These are phyloP conservation scores for Colletotrichum plurivorum DNA, from an alignment of 2,329 filamentous ascomycete species.

Conservation along the genomic window DNA sequence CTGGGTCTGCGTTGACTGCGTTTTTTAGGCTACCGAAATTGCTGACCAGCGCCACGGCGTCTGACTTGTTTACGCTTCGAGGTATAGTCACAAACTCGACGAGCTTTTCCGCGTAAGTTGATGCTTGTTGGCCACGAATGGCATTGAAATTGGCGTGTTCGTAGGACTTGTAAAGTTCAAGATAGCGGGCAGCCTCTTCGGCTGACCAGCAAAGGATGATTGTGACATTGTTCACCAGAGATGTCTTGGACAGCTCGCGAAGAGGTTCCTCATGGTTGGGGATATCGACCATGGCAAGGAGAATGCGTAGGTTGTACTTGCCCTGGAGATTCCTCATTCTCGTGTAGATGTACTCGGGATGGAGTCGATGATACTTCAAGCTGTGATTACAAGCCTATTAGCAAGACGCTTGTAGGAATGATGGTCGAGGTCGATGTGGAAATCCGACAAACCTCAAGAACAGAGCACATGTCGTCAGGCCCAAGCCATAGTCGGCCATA, in stretches of 20 bases:
- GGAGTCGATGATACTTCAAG: slow-evolving; percentile 96
- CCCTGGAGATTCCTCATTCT: slow-evolving; percentile 88
- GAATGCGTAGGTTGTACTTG: slow-evolving; percentile 87
- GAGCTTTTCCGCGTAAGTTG: slow-evolving; percentile 86
- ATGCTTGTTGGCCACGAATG: slow-evolving; percentile 88
- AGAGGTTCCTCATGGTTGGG: slow-evolving; percentile 92
- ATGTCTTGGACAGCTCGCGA: slow-evolving; percentile 92
- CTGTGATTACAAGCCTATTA: slow-evolving; percentile 51
- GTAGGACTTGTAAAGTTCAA: slow-evolving; percentile 95
- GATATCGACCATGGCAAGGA: slow-evolving; percentile 95
- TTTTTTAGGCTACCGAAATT: slow-evolving; percentile 92
- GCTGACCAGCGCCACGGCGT: slow-evolving; percentile 90
- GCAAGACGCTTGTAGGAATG: neutral
- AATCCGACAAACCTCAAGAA: slow-evolving; percentile 75
- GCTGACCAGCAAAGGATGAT: slow-evolving; percentile 95
- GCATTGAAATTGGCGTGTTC: slow-evolving; percentile 86
- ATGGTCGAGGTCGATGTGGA: neutral
- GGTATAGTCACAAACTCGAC: slow-evolving; percentile 95
- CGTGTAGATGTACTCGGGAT: slow-evolving; percentile 98
- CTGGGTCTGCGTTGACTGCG: slow-evolving; percentile 88
- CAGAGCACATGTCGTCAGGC: slow-evolving; percentile 88
- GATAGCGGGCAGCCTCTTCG: slow-evolving; percentile 91
- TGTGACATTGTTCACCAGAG: slow-evolving; percentile 92
- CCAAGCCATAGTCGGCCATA: slow-evolving; percentile 92
- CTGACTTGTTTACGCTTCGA: slow-evolving; percentile 92